These are phyloP conservation scores for Ophiocordyceps unilateralis DNA, from an alignment of 2,329 filamentous ascomycete genomes.

Conservation along the genomic window DNA sequence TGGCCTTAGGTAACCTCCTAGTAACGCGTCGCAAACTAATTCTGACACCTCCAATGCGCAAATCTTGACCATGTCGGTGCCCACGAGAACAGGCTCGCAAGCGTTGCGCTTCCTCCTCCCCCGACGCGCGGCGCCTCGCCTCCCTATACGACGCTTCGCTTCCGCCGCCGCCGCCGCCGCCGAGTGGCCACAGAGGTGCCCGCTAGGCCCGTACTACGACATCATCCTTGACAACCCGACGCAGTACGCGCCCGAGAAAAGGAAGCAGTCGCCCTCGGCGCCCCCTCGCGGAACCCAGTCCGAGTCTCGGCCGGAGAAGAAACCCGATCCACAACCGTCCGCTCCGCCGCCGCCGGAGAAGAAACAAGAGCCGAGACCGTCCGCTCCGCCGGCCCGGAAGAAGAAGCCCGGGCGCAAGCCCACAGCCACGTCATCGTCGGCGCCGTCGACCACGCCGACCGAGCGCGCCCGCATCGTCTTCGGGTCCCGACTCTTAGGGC, in stretches of 20 bases:
- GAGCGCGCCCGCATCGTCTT: constrained; percentile 57
- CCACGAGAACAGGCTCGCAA: neutral
- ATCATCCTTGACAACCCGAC: constrained; percentile 31
- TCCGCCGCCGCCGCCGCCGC: neutral
- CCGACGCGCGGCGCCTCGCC: neutral
- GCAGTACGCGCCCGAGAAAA: constrained; percentile 19
- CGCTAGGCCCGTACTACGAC: constrained; percentile 42
- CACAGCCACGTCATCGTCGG: constrained; percentile 1
- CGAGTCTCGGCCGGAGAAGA: constrained; percentile 2
- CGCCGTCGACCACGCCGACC: constrained; percentile 23
- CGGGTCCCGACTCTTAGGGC: constrained; percentile 59
- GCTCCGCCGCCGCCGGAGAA: neutral
- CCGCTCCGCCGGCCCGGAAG: constrained; percentile 1
- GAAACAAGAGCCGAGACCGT: constrained; percentile 6
- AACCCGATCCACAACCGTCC: constrained; percentile 5
- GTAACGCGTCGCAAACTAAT: neutral
- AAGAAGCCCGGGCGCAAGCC: constrained; percentile 14
- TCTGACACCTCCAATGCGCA: neutral
- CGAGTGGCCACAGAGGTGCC: constrained; percentile 19
- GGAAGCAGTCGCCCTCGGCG: constrained; percentile 27
- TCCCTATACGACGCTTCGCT: neutral
- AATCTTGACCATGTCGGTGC: neutral
- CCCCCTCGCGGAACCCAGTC: no score
- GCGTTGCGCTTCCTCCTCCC: neutral
- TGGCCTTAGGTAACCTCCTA: neutral